Evolutionary conservation across 164 flowering plant genomes (phyloP), one percentile per base, ranked within the genome.

Genomic region (Berberis vulgaris): DNA sequence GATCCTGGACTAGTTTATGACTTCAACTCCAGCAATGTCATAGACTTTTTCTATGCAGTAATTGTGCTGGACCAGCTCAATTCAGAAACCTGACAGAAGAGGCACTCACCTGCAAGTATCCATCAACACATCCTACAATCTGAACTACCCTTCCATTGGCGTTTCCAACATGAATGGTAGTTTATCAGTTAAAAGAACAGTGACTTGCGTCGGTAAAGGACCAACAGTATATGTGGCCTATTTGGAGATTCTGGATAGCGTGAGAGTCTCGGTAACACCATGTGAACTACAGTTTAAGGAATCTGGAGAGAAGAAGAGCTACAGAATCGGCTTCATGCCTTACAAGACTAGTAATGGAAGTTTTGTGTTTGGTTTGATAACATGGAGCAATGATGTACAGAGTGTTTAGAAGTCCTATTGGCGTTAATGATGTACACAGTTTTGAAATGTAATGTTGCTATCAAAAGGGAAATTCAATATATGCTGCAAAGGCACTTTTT

Each of bases 121-220:
- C 79, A 1, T 65, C 85, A 8, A 65, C 50, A 65, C 79, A 1
- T 65, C 85, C 9, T 78, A 79, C 69, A 64, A 82, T 59, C 75
- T 84, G 45, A 84, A 86, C 65, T 86, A 84, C 58, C 88, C 86
- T 40, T 81, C 91, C 40, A 81, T 86, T 63, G 81, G 81, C 11
- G 76, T 84, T 38, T 58, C 81, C 52, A 79, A 68, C 43, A 59
- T 86, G 83, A 74, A 59, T 13, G 80, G 85, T 73, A 79, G 68
- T 57, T 3, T 78, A 43, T 79, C 86, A 0, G 79, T 82, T 44
- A 46, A 60, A 13, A 62, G 85, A 59, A 81, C 79, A 8, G 85
- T 84, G 40, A 82, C 88, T 2, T 79, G 82, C 69, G 74, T 72
- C 46, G 84, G 86, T 4, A 43, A 61, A n/a, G 77, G 80, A n/a